phyloP scores from a whole-genome alignment of 441 rosid species.

The Dalechampia spathulata region DNA sequence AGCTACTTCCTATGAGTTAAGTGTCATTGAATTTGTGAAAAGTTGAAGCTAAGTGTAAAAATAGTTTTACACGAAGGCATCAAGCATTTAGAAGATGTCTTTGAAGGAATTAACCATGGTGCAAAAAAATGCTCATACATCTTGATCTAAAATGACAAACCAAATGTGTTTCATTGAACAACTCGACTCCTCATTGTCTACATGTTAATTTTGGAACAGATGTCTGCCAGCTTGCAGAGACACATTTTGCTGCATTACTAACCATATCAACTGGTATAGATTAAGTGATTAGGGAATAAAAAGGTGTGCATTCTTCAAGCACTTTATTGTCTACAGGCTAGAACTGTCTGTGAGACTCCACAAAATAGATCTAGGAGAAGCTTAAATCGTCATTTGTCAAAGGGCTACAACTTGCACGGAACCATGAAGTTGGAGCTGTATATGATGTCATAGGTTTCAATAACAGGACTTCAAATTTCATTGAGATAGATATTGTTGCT shows the following conservation, averaged over 20 bases:
- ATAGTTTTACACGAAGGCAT: not conserved
- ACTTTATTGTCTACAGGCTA: not conserved
- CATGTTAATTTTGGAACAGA: not conserved
- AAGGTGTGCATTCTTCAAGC: not conserved
- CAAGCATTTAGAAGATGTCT: not conserved
- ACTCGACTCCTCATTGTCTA: not conserved
- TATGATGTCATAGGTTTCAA: not conserved
- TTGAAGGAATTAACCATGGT: not conserved
- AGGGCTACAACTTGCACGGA: not conserved
- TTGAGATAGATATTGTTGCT: not conserved
- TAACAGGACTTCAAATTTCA: too few species aligned
- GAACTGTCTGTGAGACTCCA: not conserved
- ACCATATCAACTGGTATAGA: too few species aligned
- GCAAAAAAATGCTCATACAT: not conserved
- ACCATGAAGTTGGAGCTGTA: not conserved
- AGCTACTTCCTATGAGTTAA: not conserved
- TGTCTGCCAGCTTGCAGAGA: not conserved
- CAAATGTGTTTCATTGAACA: not conserved
- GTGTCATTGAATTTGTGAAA: not conserved
- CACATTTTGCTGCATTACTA: too few species aligned
- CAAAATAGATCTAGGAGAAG: not conserved
- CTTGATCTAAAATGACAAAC: not conserved
- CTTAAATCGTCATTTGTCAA: not conserved
- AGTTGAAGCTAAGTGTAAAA: not conserved
- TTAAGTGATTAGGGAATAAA: too few species aligned